These are phyloP conservation scores for Berberis vulgaris DNA, from an alignment of 164 flowering plant genomes.

Conservation along the genomic window DNA sequence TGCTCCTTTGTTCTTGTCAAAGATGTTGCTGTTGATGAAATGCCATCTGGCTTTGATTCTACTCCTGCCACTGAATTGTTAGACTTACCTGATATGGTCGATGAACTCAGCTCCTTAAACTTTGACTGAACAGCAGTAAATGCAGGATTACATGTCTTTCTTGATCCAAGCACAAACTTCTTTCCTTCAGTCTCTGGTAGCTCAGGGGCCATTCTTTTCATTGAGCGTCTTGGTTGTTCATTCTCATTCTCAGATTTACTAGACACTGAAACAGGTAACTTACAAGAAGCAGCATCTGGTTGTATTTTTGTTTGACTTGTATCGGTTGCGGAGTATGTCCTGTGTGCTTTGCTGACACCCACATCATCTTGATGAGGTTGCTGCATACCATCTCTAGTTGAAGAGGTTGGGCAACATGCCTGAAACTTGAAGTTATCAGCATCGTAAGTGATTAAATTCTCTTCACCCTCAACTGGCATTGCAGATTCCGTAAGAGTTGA, in stretches of 20 bases:
- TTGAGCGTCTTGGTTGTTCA: slow-evolving; percentile 33
- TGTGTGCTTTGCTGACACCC: slow-evolving; percentile 13
- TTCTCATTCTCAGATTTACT: slow-evolving; percentile 24
- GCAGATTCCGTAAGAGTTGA: slow-evolving; percentile 12
- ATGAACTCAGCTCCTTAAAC: slow-evolving; percentile 61
- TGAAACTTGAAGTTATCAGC: slow-evolving; percentile 27
- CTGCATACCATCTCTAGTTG: slow-evolving; percentile 18
- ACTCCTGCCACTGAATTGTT: slow-evolving; percentile 27
- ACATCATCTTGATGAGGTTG: slow-evolving; percentile 19
- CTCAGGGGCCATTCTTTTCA: slow-evolving; percentile 44
- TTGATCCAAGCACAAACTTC: slow-evolving; percentile 40
- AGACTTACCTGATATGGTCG: slow-evolving; percentile 27
- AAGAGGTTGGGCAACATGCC: slow-evolving; percentile 15
- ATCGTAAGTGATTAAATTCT: slow-evolving; percentile 32
- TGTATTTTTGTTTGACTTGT: slow-evolving; percentile 13
- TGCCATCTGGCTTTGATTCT: slow-evolving; percentile 26
- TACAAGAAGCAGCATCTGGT: slow-evolving; percentile 15
- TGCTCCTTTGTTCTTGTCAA: slow-evolving; percentile 21
- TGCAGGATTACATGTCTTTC: slow-evolving; percentile 55
- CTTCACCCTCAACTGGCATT: slow-evolving; percentile 30
- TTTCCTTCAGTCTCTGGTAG: slow-evolving; percentile 44
- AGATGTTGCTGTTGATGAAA: slow-evolving; percentile 28
- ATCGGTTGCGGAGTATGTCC: slow-evolving; percentile 10
- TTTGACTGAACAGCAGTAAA: slow-evolving; percentile 72
- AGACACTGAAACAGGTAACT: slow-evolving; percentile 12